Evolutionary conservation across 78 protist genomes (phyloP).

Genomic region (Monosiga brevicollis): DNA sequence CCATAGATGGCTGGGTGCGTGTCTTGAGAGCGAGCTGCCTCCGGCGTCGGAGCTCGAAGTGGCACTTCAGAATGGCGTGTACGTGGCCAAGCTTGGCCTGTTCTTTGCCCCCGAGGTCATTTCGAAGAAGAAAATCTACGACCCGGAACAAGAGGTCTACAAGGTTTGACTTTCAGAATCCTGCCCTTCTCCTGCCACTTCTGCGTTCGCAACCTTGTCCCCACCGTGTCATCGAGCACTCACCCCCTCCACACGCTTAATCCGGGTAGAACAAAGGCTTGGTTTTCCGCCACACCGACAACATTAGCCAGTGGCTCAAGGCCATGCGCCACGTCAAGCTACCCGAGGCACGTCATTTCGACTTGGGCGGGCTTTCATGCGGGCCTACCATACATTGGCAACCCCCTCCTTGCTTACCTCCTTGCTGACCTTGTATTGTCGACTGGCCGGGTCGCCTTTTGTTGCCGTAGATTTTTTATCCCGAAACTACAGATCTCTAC

Average conservation of each 20-base stretch:
- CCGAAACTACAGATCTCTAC: conserved; percentile 19
- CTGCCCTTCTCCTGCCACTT: too few species aligned
- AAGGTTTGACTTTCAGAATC: neutral
- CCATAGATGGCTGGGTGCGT: conserved; percentile 26
- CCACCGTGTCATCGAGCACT: too few species aligned
- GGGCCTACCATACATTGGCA: too few species aligned
- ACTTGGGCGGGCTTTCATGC: too few species aligned
- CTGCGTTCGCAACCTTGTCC: too few species aligned
- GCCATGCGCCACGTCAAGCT: neutral
- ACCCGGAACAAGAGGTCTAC: neutral
- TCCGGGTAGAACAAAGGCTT: conserved; percentile 8
- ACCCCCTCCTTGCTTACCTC: too few species aligned
- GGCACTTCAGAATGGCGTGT: conserved; percentile 21
- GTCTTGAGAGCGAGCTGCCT: conserved; percentile 28
- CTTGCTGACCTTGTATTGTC: too few species aligned
- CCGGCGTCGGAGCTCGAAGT: conserved; percentile 14
- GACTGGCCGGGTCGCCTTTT: too few species aligned
- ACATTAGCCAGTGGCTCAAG: conserved; percentile 14
- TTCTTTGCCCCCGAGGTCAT: conserved; percentile 5
- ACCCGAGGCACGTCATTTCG: conserved; percentile 10
- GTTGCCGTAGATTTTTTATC: neutral
- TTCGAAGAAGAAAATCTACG: conserved; percentile 6
- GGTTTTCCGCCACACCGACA: conserved; percentile 30
- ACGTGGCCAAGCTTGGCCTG: conserved; percentile 4
- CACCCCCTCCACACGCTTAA: neutral